phyloP scores from a whole-genome alignment of 495 filamentous ascomycete species.

The Tuber calosporum region DNA sequence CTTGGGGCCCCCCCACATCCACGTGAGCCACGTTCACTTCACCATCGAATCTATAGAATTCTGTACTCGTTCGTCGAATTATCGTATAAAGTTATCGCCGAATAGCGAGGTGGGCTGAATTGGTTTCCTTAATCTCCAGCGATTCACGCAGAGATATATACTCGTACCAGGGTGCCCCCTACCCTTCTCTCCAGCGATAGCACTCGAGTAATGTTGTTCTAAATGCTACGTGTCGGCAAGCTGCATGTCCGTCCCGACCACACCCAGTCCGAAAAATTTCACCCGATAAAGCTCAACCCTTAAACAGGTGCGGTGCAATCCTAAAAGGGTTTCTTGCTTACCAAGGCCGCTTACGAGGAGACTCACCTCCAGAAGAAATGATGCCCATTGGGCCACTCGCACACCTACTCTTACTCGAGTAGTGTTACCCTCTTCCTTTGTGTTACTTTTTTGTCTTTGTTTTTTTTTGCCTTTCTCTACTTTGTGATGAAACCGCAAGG shows the following conservation, averaged over 20 bases:
- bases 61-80: background rate
- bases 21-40: background rate
- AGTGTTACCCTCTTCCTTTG: background rate
- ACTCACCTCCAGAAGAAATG: background rate
- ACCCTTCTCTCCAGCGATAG: background rate
- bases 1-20: background rate
- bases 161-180: background rate
- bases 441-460: background rate
- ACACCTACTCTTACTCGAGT: too few species aligned
- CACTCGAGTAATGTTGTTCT: too few species aligned
- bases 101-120: background rate
- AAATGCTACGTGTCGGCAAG: background rate
- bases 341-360: background rate
- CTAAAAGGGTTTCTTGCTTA: background rate
- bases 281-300: background rate
- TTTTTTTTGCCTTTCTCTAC: background rate
- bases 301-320: too few species aligned
- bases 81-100: background rate
- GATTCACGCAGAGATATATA: background rate
- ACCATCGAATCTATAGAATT: background rate
- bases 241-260: background rate
- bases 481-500: background rate
- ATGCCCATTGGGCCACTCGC: background rate
- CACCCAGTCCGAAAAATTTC: background rate
- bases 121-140: background rate